These are phyloP conservation scores for Chlamydomonas reinhardtii DNA, from an alignment of 163 green algal species.

Conservation along the genomic window DNA sequence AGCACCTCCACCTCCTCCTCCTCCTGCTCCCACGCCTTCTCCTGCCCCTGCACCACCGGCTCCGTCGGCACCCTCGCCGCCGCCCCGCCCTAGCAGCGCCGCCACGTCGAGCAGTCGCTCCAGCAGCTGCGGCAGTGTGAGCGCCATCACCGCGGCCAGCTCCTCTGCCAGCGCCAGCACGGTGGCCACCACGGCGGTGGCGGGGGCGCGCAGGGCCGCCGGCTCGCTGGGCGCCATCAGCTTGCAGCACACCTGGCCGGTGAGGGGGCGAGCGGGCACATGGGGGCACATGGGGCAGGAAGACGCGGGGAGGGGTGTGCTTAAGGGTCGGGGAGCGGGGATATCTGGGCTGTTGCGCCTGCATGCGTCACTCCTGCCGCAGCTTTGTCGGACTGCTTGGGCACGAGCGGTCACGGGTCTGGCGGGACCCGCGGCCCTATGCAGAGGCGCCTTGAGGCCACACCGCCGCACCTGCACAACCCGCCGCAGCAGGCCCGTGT, in stretches of 20 bases:
- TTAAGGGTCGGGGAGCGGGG: neutral
- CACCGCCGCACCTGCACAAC: constrained; percentile 39
- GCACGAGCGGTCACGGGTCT: no score
- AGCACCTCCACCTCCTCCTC: no score
- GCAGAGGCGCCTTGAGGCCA: no score
- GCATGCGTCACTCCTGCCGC: no score
- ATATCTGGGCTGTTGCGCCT: neutral
- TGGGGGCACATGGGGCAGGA: neutral
- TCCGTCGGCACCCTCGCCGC: neutral
- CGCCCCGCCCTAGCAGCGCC: constrained; percentile 1
- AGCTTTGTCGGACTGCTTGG: no score
- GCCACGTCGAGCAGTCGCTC: constrained; percentile 22
- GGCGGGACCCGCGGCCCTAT: no score
- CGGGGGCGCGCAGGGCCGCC: constrained; percentile 8
- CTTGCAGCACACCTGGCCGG: constrained; percentile 26
- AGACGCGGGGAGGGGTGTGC: neutral
- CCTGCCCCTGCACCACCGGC: no score
- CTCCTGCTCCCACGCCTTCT: no score
- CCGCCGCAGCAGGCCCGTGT: neutral
- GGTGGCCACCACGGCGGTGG: constrained; percentile 6
- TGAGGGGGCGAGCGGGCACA: neutral
- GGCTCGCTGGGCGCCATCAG: constrained; percentile 19
- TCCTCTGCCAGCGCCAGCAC: neutral
- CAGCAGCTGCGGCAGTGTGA: constrained; percentile 32
- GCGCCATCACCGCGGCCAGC: constrained; percentile 29